Conservation (phyloP, 2,329 filamentous ascomycete species). For the Zalaria obscura region DNA sequence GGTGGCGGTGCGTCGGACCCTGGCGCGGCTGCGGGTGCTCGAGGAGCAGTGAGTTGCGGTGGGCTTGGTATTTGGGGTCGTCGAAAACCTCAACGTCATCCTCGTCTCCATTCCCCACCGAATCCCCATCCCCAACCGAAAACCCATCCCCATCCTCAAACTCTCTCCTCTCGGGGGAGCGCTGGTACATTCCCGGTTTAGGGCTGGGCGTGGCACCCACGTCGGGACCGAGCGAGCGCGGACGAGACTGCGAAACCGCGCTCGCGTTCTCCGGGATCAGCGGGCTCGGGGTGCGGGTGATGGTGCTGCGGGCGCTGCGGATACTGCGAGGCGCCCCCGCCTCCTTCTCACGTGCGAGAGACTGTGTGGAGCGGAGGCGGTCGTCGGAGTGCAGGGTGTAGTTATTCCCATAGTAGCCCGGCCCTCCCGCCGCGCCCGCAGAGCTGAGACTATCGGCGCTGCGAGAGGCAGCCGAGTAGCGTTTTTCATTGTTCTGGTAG, state of each 20-base stretch:
- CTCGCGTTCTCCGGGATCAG: constrained; percentile 39
- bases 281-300: constrained; percentile 33
- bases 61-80: constrained; percentile 69
- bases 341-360: constrained; percentile 11
- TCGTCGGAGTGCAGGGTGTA: constrained; percentile 49
- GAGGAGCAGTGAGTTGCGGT: constrained; percentile 66
- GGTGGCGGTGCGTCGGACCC: constrained; percentile 60
- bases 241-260: neutral
- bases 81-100: constrained; percentile 24
- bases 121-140: too few relatives aligned
- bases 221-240: neutral
- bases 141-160: too few relatives aligned
- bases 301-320: constrained; percentile 19
- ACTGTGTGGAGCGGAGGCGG: constrained; percentile 26
- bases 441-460: constrained; percentile 4
- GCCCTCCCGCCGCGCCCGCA: neutral
- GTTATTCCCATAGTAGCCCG: constrained; percentile 31
- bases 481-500: constrained; percentile 29
- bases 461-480: constrained; percentile 52
- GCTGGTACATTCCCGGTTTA: neutral
- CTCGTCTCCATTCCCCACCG: constrained; percentile 2
- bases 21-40: constrained; percentile 67
- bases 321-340: constrained; percentile 12
- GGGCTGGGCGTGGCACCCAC: constrained; percentile 1
- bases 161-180: neutral